Evolutionary conservation across 495 filamentous ascomycete species (phyloP), one percentile per base, ranked within the genome.

Genomic region (Talaromyces stipitatus): DNA sequence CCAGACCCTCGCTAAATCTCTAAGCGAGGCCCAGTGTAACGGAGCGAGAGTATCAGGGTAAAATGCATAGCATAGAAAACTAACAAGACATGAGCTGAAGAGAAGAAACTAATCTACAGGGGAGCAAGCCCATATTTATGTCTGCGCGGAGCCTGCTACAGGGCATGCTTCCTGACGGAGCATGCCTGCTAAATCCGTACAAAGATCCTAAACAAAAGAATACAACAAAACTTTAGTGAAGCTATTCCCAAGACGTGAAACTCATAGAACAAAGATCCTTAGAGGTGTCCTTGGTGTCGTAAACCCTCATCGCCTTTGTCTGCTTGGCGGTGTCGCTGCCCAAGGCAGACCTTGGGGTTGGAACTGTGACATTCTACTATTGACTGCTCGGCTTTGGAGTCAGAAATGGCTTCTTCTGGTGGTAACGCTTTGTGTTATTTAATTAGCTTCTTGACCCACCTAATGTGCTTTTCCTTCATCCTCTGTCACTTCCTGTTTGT

Each of bases 31-130:
- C n/a, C n/a, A n/a, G n/a, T n/a, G n/a, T n/a, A n/a, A n/a, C n/a
- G n/a, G n/a, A n/a, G n/a, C n/a, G 3, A n/a, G 32, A n/a, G 8
- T 33, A 33, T 33, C 32, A n/a, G 8, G 32, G 27, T 29, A 50
- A 29, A 27, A 50, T 12, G 16, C 27, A 50, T 29, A 12, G 23
- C 47, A 50, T 50, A 50, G 47, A 50, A 28, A 50, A 50, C 9
- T 50, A 50, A 50, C 47, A 29, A 50, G 47, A 50, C 24, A 12
- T 50, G 24, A 50, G 24, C 47, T 50, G 47, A 50, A 50, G 47
- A 50, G 26, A 9, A 23, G 6, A 50, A 50, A 50, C 24, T 29
- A 50, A 50, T 14, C 47, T 50, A 29, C 26, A 50, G 18, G 47
- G 23, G 47, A 50, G 47, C 47, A 50, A 50, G 47, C 47, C 47